Base-by-base conservation (phyloP, 768 basidiomycete genomes). In the Rhizopogon vesiculosus region DNA sequence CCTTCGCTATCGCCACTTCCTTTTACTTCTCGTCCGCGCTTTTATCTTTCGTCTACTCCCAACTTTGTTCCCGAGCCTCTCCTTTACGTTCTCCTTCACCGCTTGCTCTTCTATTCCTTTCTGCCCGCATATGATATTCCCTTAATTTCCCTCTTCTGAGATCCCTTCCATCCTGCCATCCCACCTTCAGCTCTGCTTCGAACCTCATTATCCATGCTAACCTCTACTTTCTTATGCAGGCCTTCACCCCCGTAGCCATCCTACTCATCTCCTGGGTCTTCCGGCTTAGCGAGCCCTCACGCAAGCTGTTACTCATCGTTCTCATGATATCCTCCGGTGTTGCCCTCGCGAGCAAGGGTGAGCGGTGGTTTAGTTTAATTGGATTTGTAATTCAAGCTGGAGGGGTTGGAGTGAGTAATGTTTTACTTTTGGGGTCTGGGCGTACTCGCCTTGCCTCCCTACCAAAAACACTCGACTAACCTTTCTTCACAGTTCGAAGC, bases 201-300 rank as follows among this genome's bases (percentile, higher is more conserved):
- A 41, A 41, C n/a, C 22, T 38, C 5, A 38, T 38, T 3, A 38
- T 5, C 1, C n/a, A 39, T 8, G 7, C 46, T 43, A 45, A 49
- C 56, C 22, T 56, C 25, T 10, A 38, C 10, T 46, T 13, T n/a
- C 15, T 35, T 28, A 55, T 55, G 40, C 64, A 95, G 90, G 95
- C 95, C 2, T 98, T 97, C 74, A 86, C 78, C 0, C 89, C 91
- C 2, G 91, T 93, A 19, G 89, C 91, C 0, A 93, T 95, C 62
- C 81, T 98, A 45, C 82, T 96, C 56, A 96, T 99, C 69, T 95
- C 94, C 1, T 97, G 95, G 85, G 73, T 82, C 2, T 89, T 88
- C 78, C 87, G 88, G 56, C 86, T 95, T 53, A 87, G 93, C 64
- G 91, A 96, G 48, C 93, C 93, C 1, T 93, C 83, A 70, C 81